A percentile compares a stretch with the other conserved stretches of the same genome.
Conservation (phyloP, 2,329 filamentous ascomycete species). For the Neoascochyta sp. region DNA sequence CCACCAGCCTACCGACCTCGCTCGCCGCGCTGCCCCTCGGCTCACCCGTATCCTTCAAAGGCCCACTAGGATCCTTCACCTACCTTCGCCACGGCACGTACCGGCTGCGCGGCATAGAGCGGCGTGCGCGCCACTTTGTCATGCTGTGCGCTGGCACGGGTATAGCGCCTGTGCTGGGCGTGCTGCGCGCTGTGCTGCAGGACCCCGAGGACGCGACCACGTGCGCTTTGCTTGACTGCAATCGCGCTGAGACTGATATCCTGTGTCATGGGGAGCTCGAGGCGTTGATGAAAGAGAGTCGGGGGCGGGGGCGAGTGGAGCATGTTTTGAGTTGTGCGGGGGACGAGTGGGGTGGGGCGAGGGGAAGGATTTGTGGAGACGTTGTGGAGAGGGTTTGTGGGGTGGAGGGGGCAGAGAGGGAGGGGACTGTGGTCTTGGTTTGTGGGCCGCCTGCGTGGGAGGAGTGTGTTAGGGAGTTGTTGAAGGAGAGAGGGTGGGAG, state of each 20-base stretch:
- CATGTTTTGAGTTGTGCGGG: slow-evolving; percentile 66
- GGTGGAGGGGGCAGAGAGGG: slow-evolving; percentile 46
- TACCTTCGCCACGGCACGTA: slow-evolving; percentile 68
- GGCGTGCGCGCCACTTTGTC: slow-evolving; percentile 63
- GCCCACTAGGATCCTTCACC: slow-evolving; percentile 80
- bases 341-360: slow-evolving; percentile 63
- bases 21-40: too few species aligned
- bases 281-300: slow-evolving; percentile 51
- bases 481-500: slow-evolving; percentile 64
- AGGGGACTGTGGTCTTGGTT: slow-evolving; percentile 62
- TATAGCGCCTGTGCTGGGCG: slow-evolving; percentile 87
- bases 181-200: slow-evolving; percentile 68
- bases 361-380: slow-evolving; percentile 63
- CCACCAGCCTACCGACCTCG: too few species aligned
- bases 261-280: slow-evolving; percentile 73
- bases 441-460: slow-evolving; percentile 78
- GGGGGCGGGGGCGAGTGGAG: slow-evolving; percentile 59
- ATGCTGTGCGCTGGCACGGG: slow-evolving; percentile 91
- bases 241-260: slow-evolving; percentile 75
- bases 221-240: slow-evolving; percentile 75
- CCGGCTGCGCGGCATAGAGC: slow-evolving; percentile 54
- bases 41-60: too few species aligned
- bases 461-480: slow-evolving; percentile 56
- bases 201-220: slow-evolving; percentile 60
- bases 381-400: slow-evolving; percentile 58